Evolutionary conservation across 495 filamentous ascomycete species (phyloP), one percentile per base, ranked within the genome.

Genomic region (Neurospora sp.): DNA sequence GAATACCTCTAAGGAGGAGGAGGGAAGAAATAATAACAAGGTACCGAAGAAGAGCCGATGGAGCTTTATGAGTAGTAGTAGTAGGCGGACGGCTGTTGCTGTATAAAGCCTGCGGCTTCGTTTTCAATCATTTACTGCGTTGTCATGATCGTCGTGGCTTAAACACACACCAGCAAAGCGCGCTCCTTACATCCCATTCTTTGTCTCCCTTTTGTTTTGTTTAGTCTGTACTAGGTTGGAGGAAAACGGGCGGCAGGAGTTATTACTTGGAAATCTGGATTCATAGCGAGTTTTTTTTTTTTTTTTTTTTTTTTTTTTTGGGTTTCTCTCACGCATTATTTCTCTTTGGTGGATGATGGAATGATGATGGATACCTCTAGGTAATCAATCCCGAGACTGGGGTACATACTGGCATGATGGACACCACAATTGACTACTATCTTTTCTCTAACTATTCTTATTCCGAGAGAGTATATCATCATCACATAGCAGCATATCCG

Each of bases 1-100:
- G 71, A 69, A 11, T 5, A 41, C 11, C 11, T 40, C 76, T 6
- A 37, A 59, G 12, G 37, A 39, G 12, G 37, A 39, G 39, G 39
- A 46, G 38, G 48, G 1, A 80, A 77, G 71, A 79, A 35, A 31
- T 31, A 31, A 31, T 31, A 31, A 31, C 27, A 31, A 31, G 27
- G 27, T 31, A 31, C 27, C 27, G 3, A 31, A 35, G 31, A 35
- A 35, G 31, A 78, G 70, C 39, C 72, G 77, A 20, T 80, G 77
- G 77, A 78, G 76, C 40, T 69, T 78, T 27, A 41, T 74, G 71
- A 73, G 75, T 39, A 75, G 72, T 40, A 73, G 75, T 39, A 75
- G 72, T 40, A 75, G 75, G 69, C 76, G 70, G 37, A 35, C 79
- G 7, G 76, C 72, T 0, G 73, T 78, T 5, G 77, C 78, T 11